These are phyloP conservation scores for Aegilops longissima DNA, from an alignment of 176 grass and related monocot genomes.

Conservation along the genomic window DNA sequence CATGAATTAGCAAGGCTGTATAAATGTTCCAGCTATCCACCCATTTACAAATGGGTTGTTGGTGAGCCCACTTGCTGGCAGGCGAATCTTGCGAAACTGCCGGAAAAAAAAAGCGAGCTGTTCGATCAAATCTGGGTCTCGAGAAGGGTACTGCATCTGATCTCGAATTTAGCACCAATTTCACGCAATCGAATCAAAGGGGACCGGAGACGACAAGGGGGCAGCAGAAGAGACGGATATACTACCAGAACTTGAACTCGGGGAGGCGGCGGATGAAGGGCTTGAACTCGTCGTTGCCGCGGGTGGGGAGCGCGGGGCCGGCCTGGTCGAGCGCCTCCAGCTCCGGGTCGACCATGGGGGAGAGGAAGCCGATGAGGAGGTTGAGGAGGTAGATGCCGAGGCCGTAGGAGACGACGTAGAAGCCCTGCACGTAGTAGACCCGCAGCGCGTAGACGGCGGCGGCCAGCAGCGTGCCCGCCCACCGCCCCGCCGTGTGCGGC, in stretches of 20 bases:
- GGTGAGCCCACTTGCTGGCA: neutral
- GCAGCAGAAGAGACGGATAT: neutral
- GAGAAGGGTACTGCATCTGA: neutral
- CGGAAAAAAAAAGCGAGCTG: neutral
- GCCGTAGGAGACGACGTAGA: conserved; percentile 86
- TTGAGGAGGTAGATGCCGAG: conserved; percentile 98
- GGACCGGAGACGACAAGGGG: neutral
- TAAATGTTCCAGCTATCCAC: neutral
- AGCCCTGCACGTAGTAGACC: conserved; percentile 79
- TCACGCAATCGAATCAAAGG: neutral
- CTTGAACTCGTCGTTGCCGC: conserved; percentile 93
- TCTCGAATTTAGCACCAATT: neutral
- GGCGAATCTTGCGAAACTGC: neutral
- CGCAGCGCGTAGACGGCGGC: conserved; percentile 70
- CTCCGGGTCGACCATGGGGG: conserved; percentile 94
- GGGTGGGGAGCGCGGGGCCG: conserved; percentile 65
- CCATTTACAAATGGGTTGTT: neutral
- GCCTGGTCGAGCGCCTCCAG: conserved; percentile 63
- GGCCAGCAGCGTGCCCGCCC: conserved; percentile 53
- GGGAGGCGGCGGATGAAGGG: conserved; percentile 91
- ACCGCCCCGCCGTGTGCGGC: conserved; percentile 63
- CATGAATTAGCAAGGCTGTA: neutral
- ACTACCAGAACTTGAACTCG: conserved; percentile 99
- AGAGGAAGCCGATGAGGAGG: conserved; percentile 98
- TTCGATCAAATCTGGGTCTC: conserved; percentile 12